Base-by-base conservation (phyloP, 345 rosid genomes). In the Gossypium australe region DNA sequence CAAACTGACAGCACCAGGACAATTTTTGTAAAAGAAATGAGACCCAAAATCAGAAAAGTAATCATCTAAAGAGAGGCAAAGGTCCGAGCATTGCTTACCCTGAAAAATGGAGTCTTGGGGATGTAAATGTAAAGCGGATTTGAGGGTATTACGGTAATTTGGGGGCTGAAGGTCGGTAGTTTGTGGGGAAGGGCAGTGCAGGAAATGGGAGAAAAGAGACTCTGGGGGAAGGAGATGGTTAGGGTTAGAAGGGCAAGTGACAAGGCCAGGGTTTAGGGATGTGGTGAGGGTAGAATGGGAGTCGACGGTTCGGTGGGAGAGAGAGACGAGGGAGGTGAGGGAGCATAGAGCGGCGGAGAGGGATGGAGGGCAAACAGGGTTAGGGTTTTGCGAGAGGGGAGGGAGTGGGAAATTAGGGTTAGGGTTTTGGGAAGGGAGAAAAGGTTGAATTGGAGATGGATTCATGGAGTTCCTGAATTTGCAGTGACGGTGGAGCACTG, bases 211-310 rank as follows among this genome's bases (percentile, higher is more conserved):
- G 67, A 92, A 92, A 78, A 92, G 97, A 20, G 89, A 74, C 22
- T 87, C 86, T 0, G 95, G 90, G 3, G 97, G 94, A 85, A 89
- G 75, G 67, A 84, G 88, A 76, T 92, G 97, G 80, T 88, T 85
- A 2, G 81, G 84, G 65, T 87, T 88, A 78, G 80, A 80, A 43
- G 87, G 88, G 81, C 97, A 93, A 48, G 89, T 73, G 75, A 85
- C 76, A 10, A 78, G 77, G 25, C 73, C 65, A 67, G 58, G 78
- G 74, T 76, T 78, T 25, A 49, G 75, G 57, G 82, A 60, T 10
- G 82, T 77, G 17, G 13, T 72, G 51, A 73, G 86, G 73, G 67
- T 75, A 51, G 67, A 74, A 62, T 78, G 56, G 75, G 84, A 83
- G 53, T 69, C 72, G 66, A 84, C 75, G 68, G 87, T 82, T 55